These are phyloP conservation scores for Agrocybe pediades DNA, from an alignment of 768 basidiomycete species.

Conservation along the genomic window DNA sequence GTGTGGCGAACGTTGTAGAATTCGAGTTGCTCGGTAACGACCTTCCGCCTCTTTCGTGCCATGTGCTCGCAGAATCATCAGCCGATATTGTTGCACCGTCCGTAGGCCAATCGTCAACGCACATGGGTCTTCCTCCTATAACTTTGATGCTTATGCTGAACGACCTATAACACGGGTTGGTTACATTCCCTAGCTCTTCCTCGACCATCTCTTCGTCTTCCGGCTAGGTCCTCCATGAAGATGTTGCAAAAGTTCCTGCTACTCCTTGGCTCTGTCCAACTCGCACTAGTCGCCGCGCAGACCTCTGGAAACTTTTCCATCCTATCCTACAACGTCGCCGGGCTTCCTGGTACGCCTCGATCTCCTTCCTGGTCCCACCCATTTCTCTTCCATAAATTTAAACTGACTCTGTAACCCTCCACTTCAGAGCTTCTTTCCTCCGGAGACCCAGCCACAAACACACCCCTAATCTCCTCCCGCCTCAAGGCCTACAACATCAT, in stretches of 20 bases:
- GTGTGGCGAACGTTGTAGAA: too few relatives aligned
- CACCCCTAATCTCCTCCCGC: slow-evolving; percentile 32
- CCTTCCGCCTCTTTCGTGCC: too few relatives aligned
- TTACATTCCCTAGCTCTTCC: too few relatives aligned
- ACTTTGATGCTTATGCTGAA: too few relatives aligned
- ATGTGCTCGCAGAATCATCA: too few relatives aligned
- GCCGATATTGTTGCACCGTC: too few relatives aligned
- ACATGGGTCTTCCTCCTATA: too few relatives aligned
- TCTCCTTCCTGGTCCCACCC: not conserved
- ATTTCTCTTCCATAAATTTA: not conserved
- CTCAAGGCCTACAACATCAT: slow-evolving; percentile 32
- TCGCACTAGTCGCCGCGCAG: slow-evolving; percentile 19
- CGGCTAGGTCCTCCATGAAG: too few relatives aligned
- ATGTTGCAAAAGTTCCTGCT: slow-evolving; percentile 5
- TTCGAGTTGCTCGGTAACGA: too few relatives aligned
- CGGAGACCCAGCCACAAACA: slow-evolving; percentile 28
- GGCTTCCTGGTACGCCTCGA: slow-evolving; percentile 28
- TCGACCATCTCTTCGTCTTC: too few relatives aligned
- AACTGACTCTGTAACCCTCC: not conserved
- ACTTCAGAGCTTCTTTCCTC: slow-evolving; percentile 30
- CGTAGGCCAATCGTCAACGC: too few relatives aligned
- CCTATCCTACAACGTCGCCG: slow-evolving; percentile 35
- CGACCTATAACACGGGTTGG: too few relatives aligned
- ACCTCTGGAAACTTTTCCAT: slow-evolving; percentile 27
- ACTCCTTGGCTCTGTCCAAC: slow-evolving; percentile 5